These are phyloP conservation scores for Trypanosoma caninum DNA, from an alignment of 208 protist species.

Conservation along the genomic window DNA sequence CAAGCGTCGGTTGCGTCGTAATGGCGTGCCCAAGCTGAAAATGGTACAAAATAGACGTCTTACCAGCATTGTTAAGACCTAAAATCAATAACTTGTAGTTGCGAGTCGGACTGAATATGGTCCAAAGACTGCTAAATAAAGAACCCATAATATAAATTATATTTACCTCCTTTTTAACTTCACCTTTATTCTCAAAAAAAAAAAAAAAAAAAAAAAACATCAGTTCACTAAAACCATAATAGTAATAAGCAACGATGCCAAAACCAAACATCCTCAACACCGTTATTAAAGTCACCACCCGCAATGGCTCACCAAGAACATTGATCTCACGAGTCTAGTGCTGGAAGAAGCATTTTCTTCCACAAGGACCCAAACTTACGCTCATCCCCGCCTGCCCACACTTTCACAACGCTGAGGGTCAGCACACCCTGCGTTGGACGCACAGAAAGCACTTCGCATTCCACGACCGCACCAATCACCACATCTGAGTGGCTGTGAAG, in stretches of 20 bases:
- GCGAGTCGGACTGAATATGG: slow-evolving; percentile 42
- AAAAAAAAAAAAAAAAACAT: slow-evolving; percentile 3
- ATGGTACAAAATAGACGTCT: slow-evolving; percentile 98
- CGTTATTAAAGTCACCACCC: too few species aligned
- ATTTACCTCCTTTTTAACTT: not conserved
- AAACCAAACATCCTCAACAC: not conserved
- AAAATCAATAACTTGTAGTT: slow-evolving; percentile 93
- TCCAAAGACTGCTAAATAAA: slow-evolving; percentile 63
- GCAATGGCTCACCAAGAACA: too few species aligned
- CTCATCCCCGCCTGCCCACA: slow-evolving; percentile 59
- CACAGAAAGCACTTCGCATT: slow-evolving; percentile 59
- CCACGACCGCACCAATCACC: slow-evolving; percentile 65
- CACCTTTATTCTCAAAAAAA: too few species aligned
- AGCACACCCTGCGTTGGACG: slow-evolving; percentile 66
- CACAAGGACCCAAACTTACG: slow-evolving; percentile 56
- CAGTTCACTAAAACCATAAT: slow-evolving; percentile 12
- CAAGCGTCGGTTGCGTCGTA: slow-evolving; percentile 97
- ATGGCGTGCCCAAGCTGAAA: slow-evolving; percentile 96
- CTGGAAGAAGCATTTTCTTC: slow-evolving; percentile 51
- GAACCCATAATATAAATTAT: too few species aligned
- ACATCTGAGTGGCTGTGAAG: slow-evolving; percentile 53
- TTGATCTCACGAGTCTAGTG: slow-evolving; percentile 65
- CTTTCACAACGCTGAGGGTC: slow-evolving; percentile 44
- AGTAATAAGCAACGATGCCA: not conserved
- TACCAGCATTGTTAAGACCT: slow-evolving; percentile 96